These are phyloP conservation scores for Didymella pomorum DNA, from an alignment of 2,329 filamentous ascomycete genomes.

Conservation along the genomic window DNA sequence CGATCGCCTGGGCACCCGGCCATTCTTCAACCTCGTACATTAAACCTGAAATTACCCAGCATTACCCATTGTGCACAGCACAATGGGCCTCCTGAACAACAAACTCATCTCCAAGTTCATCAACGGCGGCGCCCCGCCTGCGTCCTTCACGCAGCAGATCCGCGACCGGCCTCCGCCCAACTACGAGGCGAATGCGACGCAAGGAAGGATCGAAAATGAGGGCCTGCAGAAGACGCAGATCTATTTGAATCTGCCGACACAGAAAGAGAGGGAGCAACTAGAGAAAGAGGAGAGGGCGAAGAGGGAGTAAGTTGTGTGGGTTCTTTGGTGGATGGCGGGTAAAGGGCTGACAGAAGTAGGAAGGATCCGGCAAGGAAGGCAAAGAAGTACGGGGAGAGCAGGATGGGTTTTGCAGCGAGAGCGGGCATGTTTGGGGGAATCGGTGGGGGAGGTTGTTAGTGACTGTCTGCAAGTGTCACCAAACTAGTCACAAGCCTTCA, in stretches of 20 bases:
- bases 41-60: neutral
- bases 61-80: neutral
- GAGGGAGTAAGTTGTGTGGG: neutral
- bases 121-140: slow-evolving; percentile 1
- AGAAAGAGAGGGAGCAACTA: neutral
- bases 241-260: neutral
- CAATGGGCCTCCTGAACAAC: neutral
- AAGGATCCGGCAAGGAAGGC: neutral
- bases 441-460: neutral
- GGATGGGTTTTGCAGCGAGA: neutral
- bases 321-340: neutral
- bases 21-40: neutral
- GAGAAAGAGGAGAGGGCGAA: neutral
- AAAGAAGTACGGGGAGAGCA: neutral
- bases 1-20: neutral
- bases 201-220: neutral
- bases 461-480: too few relatives aligned
- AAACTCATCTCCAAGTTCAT: slow-evolving; percentile 4
- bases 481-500: too few relatives aligned
- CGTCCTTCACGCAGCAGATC: neutral
- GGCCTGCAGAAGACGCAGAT: neutral
- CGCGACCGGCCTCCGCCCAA: neutral
- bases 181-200: neutral
- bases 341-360: neutral
- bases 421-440: neutral